These are phyloP conservation scores for Hura crepitans DNA, from an alignment of 441 rosid species.

Conservation along the genomic window DNA sequence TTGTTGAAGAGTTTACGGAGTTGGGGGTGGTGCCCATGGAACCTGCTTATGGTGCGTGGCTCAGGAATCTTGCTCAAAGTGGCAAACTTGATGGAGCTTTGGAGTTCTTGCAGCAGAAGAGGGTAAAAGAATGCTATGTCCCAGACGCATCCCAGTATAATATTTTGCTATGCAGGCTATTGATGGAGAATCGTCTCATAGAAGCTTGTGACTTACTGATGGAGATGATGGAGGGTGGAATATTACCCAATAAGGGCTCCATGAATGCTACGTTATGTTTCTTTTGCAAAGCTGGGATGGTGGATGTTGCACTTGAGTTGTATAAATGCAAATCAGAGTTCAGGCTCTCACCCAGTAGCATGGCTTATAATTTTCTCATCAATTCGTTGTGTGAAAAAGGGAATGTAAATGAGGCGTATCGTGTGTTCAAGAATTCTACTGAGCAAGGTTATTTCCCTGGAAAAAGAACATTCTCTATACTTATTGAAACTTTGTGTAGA, in stretches of 20 bases:
- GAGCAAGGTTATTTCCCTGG: constrained; percentile 57
- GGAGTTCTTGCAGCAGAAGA: constrained; percentile 52
- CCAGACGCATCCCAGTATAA: constrained; percentile 56
- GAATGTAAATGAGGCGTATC: constrained; percentile 50
- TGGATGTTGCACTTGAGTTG: constrained; percentile 63
- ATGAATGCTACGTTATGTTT: constrained; percentile 68
- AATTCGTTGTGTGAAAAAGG: constrained; percentile 50
- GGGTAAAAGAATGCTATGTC: constrained; percentile 45
- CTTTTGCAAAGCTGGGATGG: constrained; percentile 83
- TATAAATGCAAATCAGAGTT: constrained; percentile 55
- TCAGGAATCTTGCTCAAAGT: constrained; percentile 43
- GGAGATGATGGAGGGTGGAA: constrained; percentile 57
- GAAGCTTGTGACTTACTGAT: constrained; percentile 56
- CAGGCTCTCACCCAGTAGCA: constrained; percentile 41
- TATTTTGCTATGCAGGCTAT: constrained; percentile 46
- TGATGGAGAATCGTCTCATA: constrained; percentile 48
- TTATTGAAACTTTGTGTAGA: constrained; percentile 59
- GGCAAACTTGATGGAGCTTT: constrained; percentile 48
- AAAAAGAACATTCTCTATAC: constrained; percentile 40
- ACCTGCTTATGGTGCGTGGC: constrained; percentile 54
- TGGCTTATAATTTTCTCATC: constrained; percentile 61
- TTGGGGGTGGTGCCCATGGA: constrained; percentile 37
- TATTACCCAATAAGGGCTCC: constrained; percentile 53
- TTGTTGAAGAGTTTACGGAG: constrained; percentile 51
- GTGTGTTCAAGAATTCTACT: constrained; percentile 43